Base-by-base conservation (phyloP, 2,329 filamentous ascomycete genomes). In the Hypoxylon sp. region DNA sequence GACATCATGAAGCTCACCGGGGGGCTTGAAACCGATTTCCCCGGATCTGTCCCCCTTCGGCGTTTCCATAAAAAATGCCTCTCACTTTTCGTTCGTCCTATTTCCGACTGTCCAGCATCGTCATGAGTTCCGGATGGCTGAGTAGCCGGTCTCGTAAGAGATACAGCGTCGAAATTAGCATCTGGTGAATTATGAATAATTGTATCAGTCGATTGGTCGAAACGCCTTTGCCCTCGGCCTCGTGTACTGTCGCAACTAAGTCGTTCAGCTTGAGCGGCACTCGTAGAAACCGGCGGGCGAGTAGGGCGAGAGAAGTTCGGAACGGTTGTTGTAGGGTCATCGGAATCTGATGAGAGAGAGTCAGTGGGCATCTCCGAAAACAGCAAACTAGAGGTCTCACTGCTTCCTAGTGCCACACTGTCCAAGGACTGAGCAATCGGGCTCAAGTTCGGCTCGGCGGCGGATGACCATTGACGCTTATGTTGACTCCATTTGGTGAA, bases 381-480 rank as follows among this genome's bases (percentile, higher is more conserved):
- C 65, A 67, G 51, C 13, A 62, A 61, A 63, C 53, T 65, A 19
- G 62, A 62, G 46, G 27, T 68, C 72, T 70, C 62, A 75, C 73
- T 69, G 58, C 56, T 69, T 46, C 62, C 67, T 27, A 64, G 13
- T 44, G 66, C 63, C 65, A 74, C 72, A 68, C 74, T 77, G 42
- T 71, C 68, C 31, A 73, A 46, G 6, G 84, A 85, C 73, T 85
- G 82, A 19, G 80, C 76, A 56, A 87, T 86, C 11, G 85, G 84
- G 55, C 83, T 86, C 50, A 88, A 72, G 6, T 78, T 77, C 10
- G 86, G 84, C 65, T 86, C 84, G 24, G 82, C 82, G 0, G 81
- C 81, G 2, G 84, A 87, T 3, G 83, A 86, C 86, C 86, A 88
- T 60, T 85, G 82, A 19, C 80, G 79, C 1, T 79, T 80, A 24